Evolutionary conservation across 2,329 filamentous ascomycete species (phyloP).

Genomic region (Pseudogymnoascus sp.): DNA sequence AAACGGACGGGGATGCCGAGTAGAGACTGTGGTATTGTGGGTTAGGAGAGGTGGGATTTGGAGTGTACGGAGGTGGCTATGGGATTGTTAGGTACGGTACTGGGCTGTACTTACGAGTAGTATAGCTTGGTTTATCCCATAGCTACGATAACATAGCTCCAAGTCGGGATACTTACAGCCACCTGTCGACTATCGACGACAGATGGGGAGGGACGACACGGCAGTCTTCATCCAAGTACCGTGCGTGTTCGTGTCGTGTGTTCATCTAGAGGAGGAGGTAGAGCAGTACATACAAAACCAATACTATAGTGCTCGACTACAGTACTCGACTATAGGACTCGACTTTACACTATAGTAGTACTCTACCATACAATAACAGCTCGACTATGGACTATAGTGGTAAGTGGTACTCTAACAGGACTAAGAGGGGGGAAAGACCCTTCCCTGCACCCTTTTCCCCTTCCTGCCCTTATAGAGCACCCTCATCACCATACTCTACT

Average conservation of each 20-base stretch:
- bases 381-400: neutral
- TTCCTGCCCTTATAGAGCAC: neutral
- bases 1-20: neutral
- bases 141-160: neutral
- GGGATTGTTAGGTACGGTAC: neutral
- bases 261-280: neutral
- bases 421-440: neutral
- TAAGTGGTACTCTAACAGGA: neutral
- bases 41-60: neutral
- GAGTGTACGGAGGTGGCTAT: neutral
- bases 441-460: neutral
- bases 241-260: neutral
- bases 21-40: neutral
- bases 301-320: neutral
- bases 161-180: no score
- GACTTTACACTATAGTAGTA: neutral
- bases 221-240: neutral
- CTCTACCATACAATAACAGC: neutral
- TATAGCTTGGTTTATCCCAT: neutral
- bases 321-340: no score
- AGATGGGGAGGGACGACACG: neutral
- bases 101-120: neutral
- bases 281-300: neutral
- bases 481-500: neutral
- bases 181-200: no score